Percentiles rank a stretch among this genome's conserved stretches.
Conservation (phyloP, 2,329 filamentous ascomycete genomes). For the Apiospora koreana region DNA sequence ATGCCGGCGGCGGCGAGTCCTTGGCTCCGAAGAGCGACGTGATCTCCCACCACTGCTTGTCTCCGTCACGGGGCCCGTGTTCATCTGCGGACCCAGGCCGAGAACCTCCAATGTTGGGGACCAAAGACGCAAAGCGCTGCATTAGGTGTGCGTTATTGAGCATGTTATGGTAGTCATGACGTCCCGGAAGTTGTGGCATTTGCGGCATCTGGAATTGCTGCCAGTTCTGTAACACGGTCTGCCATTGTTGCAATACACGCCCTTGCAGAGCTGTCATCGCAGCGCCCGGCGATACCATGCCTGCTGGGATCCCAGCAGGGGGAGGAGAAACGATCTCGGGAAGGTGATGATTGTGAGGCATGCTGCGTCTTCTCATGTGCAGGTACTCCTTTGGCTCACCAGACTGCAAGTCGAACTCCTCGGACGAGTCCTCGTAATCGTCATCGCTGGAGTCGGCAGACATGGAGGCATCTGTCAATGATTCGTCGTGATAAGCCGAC, state of each 20-base stretch:
- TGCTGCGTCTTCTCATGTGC: constrained; percentile 38
- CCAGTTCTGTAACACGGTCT: constrained; percentile 69
- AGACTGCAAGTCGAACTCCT: constrained; percentile 31
- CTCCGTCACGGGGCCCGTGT: constrained; percentile 44
- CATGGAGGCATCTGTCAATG: constrained; percentile 43
- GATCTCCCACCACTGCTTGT: constrained; percentile 69
- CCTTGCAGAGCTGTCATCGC: constrained; percentile 72
- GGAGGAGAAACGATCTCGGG: constrained; percentile 23
- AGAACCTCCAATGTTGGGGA: constrained; percentile 62
- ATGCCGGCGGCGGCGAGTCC: constrained; percentile 67
- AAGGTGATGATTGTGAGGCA: constrained; percentile 22
- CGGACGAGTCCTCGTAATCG: constrained; percentile 34
- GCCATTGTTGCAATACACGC: constrained; percentile 76
- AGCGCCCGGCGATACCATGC: constrained; percentile 57
- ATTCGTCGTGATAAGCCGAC: constrained; percentile 33
- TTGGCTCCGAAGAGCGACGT: constrained; percentile 52
- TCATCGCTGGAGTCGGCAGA: constrained; percentile 39
- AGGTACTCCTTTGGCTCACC: constrained; percentile 40
- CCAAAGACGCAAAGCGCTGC: constrained; percentile 70
- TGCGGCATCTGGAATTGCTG: constrained; percentile 62
- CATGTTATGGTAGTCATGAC: constrained; percentile 73
- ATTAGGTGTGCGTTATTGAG: constrained; percentile 61
- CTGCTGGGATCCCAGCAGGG: constrained; percentile 34
- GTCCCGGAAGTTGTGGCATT: constrained; percentile 56
- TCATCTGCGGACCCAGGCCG: constrained; percentile 50